These are phyloP conservation scores for Dryadomyces quercivorus DNA, from an alignment of 2,329 filamentous ascomycete genomes.

Conservation along the genomic window DNA sequence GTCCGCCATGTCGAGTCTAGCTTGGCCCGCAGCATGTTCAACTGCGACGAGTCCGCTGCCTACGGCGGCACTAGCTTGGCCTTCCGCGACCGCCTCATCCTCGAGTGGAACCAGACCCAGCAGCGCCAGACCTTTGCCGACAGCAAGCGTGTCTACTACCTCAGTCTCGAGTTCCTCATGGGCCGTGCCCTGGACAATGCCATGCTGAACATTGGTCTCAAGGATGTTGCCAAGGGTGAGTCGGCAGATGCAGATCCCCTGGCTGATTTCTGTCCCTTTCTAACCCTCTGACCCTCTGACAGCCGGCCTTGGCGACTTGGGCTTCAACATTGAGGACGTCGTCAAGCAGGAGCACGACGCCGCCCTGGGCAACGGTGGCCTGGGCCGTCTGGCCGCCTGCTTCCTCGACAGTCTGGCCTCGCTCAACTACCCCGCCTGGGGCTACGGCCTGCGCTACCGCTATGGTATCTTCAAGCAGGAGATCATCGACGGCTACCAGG, in stretches of 20 bases:
- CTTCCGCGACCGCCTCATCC: constrained; percentile 82
- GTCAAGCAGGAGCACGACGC: constrained; percentile 93
- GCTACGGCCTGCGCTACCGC: constrained; percentile 87
- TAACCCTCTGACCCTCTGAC: neutral
- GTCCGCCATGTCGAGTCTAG: constrained; percentile 95
- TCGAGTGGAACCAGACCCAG: constrained; percentile 97
- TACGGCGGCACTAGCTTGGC: constrained; percentile 86
- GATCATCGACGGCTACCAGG: constrained; percentile 94
- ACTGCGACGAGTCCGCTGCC: constrained; percentile 89
- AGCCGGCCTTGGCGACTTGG: constrained; percentile 80
- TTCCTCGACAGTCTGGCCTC: constrained; percentile 94
- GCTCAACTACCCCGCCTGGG: constrained; percentile 93
- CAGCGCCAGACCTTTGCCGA: constrained; percentile 87
- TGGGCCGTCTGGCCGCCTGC: constrained; percentile 88
- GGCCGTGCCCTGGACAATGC: constrained; percentile 93
- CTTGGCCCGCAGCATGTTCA: constrained; percentile 89
- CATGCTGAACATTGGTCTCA: constrained; percentile 89
- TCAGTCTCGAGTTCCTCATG: constrained; percentile 97
- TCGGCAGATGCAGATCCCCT: constrained; percentile 1
- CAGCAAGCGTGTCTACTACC: constrained; percentile 90
- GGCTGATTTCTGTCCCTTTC: neutral
- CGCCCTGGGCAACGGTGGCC: constrained; percentile 87
- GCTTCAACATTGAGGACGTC: constrained; percentile 94
- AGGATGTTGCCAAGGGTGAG: constrained; percentile 69
- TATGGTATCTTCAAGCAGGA: constrained; percentile 99